Evolutionary conservation across 306 rosid species (phyloP).

Genomic region (Parietaria judaica): DNA sequence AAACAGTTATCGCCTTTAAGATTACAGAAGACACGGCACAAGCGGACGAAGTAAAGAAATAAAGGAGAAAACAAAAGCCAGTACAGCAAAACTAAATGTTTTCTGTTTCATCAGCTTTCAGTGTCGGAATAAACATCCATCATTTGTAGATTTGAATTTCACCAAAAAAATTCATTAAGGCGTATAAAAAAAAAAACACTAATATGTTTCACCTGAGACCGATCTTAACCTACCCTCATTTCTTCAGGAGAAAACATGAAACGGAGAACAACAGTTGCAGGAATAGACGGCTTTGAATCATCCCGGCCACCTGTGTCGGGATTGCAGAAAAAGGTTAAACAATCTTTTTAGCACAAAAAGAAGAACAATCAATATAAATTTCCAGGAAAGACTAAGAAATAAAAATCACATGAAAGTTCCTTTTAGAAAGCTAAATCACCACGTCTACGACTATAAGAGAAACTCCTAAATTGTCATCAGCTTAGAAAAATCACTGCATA

Average conservation of each 20-base stretch:
- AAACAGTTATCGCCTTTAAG: too few relatives aligned
- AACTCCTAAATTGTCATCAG: too few relatives aligned
- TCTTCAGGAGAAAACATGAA: conserved; percentile 81
- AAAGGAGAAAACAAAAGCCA: too few relatives aligned
- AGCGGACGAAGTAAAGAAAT: too few relatives aligned
- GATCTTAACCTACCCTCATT: conserved; percentile 51
- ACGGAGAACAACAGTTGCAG: conserved; percentile 75
- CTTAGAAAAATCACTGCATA: too few relatives aligned
- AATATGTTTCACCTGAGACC: neutral
- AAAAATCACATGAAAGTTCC: neutral
- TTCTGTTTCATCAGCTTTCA: too few relatives aligned
- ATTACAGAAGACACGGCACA: too few relatives aligned
- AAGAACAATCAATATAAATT: neutral
- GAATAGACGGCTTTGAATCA: conserved; percentile 68
- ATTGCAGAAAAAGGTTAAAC: neutral
- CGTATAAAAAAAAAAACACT: too few relatives aligned
- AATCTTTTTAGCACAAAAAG: neutral
- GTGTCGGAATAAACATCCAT: too few relatives aligned
- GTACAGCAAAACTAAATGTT: too few relatives aligned
- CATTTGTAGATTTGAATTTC: too few relatives aligned
- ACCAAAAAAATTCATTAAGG: too few relatives aligned
- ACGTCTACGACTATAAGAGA: neutral
- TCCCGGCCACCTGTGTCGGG: conserved; percentile 77
- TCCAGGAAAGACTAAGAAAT: neutral
- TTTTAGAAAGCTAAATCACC: neutral